Conservation (phyloP, 1,139 yeast species). For the Pichia sp. region DNA sequence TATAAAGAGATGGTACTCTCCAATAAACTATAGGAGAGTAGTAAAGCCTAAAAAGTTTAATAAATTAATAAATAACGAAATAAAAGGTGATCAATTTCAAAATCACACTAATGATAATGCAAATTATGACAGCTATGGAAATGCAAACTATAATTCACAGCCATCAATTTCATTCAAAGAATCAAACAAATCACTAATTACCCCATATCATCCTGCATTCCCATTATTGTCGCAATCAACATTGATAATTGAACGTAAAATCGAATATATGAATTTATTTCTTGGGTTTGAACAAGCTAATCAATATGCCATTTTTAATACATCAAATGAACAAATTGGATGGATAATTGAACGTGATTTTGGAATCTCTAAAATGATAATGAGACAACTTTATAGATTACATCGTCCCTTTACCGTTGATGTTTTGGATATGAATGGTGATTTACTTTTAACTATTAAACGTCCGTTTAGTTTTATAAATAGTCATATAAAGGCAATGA, state of each 20-base stretch:
- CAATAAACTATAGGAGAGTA: constrained; percentile 13
- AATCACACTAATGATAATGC: not conserved
- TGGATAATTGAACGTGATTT: constrained; percentile 74
- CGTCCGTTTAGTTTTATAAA: constrained; percentile 86
- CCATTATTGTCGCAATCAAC: constrained; percentile 51
- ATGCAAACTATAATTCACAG: not conserved
- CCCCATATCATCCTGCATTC: constrained; percentile 38
- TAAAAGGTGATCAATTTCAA: not conserved
- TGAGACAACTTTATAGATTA: constrained; percentile 74
- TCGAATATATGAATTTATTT: constrained; percentile 81
- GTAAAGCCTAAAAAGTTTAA: not conserved
- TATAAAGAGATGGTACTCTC: constrained; percentile 13
- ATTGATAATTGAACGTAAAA: constrained; percentile 75
- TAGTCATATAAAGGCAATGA: constrained; percentile 69
- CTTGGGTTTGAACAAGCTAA: constrained; percentile 92
- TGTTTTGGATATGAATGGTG: constrained; percentile 66
- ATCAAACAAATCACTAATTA: constrained; percentile 3
- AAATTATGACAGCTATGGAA: not conserved
- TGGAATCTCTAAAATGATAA: constrained; percentile 59
- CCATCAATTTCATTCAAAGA: not conserved
- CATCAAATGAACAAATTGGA: constrained; percentile 69
- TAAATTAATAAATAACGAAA: not conserved
- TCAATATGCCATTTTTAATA: constrained; percentile 65
- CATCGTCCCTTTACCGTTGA: constrained; percentile 86
- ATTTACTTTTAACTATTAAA: constrained; percentile 58